phyloP scores from a whole-genome alignment of 2,329 filamentous ascomycete species.

The Bipolaris oryzae region DNA sequence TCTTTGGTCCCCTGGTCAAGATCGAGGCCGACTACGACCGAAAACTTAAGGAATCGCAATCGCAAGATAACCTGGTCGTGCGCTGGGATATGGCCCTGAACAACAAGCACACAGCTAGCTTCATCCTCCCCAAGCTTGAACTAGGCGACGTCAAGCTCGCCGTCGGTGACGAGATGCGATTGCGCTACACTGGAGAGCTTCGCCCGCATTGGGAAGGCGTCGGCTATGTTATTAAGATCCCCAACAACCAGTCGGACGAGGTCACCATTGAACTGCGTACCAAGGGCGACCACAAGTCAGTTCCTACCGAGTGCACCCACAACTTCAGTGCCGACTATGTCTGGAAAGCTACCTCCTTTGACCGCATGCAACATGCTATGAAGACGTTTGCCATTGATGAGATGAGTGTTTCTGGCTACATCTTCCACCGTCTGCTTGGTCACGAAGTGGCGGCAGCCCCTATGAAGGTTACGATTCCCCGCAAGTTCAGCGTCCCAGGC shows the following conservation, averaged over 20 bases:
- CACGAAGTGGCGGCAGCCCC: conserved; percentile 93
- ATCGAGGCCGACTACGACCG: conserved; percentile 99
- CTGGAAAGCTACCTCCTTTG: conserved; percentile 99
- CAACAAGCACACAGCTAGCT: conserved; percentile 95
- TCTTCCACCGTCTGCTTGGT: conserved; percentile 94
- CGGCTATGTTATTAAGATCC: conserved; percentile 98
- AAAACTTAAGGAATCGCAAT: conserved; percentile 97
- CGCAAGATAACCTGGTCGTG: conserved; percentile 91
- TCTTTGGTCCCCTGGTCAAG: conserved; percentile 96
- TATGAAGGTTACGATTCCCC: conserved; percentile 93
- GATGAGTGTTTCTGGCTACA: conserved; percentile 97
- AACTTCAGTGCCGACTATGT: conserved; percentile 99
- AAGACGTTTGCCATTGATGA: conserved; percentile 98
- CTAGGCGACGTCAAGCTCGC: conserved; percentile 97
- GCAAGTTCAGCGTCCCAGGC: conserved; percentile 94
- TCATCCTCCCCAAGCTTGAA: conserved; percentile 95
- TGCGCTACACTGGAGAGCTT: conserved; percentile 94
- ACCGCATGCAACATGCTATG: conserved; percentile 99
- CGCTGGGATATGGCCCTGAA: conserved; percentile 95
- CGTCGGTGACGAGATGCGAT: conserved; percentile 96
- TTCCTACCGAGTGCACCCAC: conserved; percentile 94
- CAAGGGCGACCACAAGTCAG: conserved; percentile 92
- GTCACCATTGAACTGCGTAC: conserved; percentile 93
- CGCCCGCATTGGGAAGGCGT: conserved; percentile 95
- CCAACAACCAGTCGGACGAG: conserved; percentile 98